Evolutionary conservation across 768 basidiomycete genomes (phyloP), one percentile per base, ranked within the genome.

Genomic region (Phylloporus sp.): DNA sequence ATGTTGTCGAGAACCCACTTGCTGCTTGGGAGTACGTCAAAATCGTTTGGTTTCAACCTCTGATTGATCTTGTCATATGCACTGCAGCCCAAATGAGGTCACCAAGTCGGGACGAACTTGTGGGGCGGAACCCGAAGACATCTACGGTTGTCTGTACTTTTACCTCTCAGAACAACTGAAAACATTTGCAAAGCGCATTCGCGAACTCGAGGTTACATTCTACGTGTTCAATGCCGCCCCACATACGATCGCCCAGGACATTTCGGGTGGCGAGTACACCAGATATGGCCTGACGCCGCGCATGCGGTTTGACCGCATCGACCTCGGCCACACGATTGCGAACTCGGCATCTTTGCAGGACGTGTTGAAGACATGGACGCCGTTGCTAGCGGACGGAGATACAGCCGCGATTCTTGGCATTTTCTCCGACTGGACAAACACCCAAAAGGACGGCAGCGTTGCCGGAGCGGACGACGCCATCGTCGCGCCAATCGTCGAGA

Each of bases 111-210:
- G 77, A 9, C 43, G 54, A 31, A 60, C 58, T 3, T 39, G 67
- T 17, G 72, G 76, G 0, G 63, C 68, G 3, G 59, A 56, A 5
- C 48, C 56, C 1, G 74, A 71, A 40, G 76, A 78, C 43, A 59
- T 75, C 33, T 73, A 64, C 38, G 77, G 77, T 5, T 77, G 74
- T 42, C 68, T 77, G 13, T 76, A 74, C 55, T 76, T 77, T 44
- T 69, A 63, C 52, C 54, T 77, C 22, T 61, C 66, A 1, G 61
- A 69, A 5, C 64, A 75, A 45, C 64, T 78, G 10, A 57, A 55
- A 24, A 56, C 42, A 3, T 75, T 78, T 52, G 58, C 66, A 0
- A 38, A 48, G n/a, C 71, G 72, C 9, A 54, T 76, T 32, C 59
- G 64, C n/a, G 61, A 55, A 13, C 63, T 75, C 39, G 50, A 61